Evolutionary conservation across 257 asterid genomes (phyloP).

Genomic region (Vinca minor): DNA sequence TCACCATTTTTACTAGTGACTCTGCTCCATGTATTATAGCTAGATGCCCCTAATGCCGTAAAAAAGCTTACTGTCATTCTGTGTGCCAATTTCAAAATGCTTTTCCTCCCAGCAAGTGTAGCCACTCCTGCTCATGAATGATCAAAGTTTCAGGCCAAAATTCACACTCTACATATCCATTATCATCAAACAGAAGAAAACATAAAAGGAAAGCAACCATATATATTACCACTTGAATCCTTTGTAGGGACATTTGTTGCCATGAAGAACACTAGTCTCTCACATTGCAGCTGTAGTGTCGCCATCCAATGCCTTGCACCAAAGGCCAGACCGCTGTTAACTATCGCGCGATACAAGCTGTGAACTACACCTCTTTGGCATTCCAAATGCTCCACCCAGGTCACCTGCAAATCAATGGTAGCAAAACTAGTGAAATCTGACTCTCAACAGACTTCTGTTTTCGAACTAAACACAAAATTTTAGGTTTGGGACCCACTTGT

Average conservation of each 20-base stretch:
- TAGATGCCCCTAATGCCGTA: slow-evolving; percentile 63
- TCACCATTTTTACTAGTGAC: slow-evolving; percentile 54
- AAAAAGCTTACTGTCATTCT: slow-evolving; percentile 66
- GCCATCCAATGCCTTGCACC: slow-evolving; percentile 91
- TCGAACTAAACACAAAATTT: too few species aligned
- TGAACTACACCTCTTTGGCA: slow-evolving; percentile 51
- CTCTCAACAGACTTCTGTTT: too few species aligned
- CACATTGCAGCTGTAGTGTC: slow-evolving; percentile 71
- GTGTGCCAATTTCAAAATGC: slow-evolving; percentile 63
- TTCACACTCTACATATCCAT: too few species aligned
- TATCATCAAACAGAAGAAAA: neutral
- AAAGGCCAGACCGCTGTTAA: slow-evolving; percentile 74
- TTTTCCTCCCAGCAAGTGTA: slow-evolving; percentile 80
- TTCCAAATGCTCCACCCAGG: slow-evolving; percentile 88
- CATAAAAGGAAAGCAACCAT: neutral
- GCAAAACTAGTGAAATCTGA: neutral
- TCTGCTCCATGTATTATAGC: slow-evolving; percentile 71
- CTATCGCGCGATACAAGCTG: slow-evolving; percentile 50
- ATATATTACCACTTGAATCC: slow-evolving; percentile 60
- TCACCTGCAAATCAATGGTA: slow-evolving; percentile 44
- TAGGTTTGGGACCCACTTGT: too few species aligned
- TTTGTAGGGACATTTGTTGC: slow-evolving; percentile 80
- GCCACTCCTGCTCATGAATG: slow-evolving; percentile 46
- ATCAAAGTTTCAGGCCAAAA: neutral
- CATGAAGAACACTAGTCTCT: slow-evolving; percentile 54